Base-by-base conservation (phyloP, 495 filamentous ascomycete genomes). In the Hypoxylon cercidicola region DNA sequence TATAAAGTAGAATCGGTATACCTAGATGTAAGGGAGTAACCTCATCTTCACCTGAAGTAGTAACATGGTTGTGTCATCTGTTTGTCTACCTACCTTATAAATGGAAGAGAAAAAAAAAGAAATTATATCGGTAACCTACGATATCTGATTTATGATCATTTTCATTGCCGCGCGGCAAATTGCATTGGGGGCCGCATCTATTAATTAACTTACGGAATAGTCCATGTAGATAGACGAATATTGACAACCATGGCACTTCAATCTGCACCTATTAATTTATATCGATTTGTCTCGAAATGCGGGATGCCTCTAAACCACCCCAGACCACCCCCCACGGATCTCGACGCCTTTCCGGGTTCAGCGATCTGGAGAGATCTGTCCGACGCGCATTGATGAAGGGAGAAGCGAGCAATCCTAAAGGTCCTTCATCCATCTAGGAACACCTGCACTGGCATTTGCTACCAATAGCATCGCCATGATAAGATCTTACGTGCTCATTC, bases 111-210 rank as follows among this genome's bases (percentile, higher is more conserved):
- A 1, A 18, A 18, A 43, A 19, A 43, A 8, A 19, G 3, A 7
- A 18, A 18, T 7, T 43, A 20, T 43, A 4, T 16, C 37, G 30
- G 47, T 21, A 44, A 51, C 19, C 39, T 30, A 16, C 41, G 43
- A 48, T 41, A 40, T 45, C 5, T 49, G 10, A 55, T 30, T 28
- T 28, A 7, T 32, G 10, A 32, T 7, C 30, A 32, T 68, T 44
- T 49, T 46, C 64, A 32, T 62, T 68, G 55, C 64, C 64, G 64
- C 64, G 64, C 64, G 64, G 64, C 39, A 68, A 68, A 68, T 37
- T 59, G 54, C 59, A 32, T 32, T 11, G 30, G 30, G 30, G 46
- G 15, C 53, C 35, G 49, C 62, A 49, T 58, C 53, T 32, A 32
- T 32, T 32, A 32, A 32, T 32, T 32, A 32, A 32, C 30, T 32